Conservation (phyloP, 805 yeast genomes). For the Starmerella sp. region DNA sequence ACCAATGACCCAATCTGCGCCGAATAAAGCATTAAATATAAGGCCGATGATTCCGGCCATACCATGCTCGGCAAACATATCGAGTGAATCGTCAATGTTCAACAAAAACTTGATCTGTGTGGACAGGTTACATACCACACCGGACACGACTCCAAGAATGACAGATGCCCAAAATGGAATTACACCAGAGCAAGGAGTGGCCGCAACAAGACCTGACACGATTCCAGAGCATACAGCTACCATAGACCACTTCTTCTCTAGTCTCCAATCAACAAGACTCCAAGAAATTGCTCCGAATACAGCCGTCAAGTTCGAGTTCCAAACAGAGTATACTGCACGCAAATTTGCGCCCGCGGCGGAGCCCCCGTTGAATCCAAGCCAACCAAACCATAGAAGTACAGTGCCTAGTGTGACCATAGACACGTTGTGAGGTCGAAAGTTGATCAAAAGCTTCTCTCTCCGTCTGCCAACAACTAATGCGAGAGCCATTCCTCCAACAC, state of each 20-base stretch:
- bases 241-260: slow-evolving; percentile 84
- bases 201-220: slow-evolving; percentile 92
- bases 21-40: slow-evolving; percentile 80
- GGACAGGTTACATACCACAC: slow-evolving; percentile 76
- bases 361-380: slow-evolving; percentile 94
- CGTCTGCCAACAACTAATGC: slow-evolving; percentile 49
- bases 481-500: slow-evolving; percentile 74
- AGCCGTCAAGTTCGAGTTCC: slow-evolving; percentile 85
- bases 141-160: slow-evolving; percentile 68
- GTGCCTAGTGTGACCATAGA: slow-evolving; percentile 87
- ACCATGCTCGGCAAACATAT: slow-evolving; percentile 98
- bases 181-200: slow-evolving; percentile 88
- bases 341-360: slow-evolving; percentile 72
- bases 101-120: slow-evolving; percentile 75
- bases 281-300: slow-evolving; percentile 85
- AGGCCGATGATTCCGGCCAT: slow-evolving; percentile 88
- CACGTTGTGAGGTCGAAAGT: slow-evolving; percentile 91
- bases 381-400: slow-evolving; percentile 77
- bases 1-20: slow-evolving; percentile 77
- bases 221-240: slow-evolving; percentile 93
- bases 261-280: slow-evolving; percentile 80
- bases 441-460: slow-evolving; percentile 61
- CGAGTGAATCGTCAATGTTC: slow-evolving; percentile 82
- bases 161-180: slow-evolving; percentile 89
- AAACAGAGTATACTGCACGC: slow-evolving; percentile 76